Base-by-base conservation (phyloP, 176 grass and related monocot genomes). In the Puya raimondii region DNA sequence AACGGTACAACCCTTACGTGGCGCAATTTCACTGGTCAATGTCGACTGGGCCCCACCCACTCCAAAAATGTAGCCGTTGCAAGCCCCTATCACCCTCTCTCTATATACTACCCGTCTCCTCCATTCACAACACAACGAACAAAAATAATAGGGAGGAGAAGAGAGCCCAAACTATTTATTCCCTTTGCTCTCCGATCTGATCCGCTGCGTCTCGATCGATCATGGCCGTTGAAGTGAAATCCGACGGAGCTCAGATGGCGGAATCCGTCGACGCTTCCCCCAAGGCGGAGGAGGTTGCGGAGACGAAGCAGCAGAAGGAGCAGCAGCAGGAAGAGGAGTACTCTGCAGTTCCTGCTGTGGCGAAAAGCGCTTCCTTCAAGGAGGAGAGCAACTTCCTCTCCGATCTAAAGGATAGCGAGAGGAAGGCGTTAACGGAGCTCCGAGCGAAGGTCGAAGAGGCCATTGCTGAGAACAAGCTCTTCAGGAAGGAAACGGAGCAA, bases 301-400 rank as follows among this genome's bases (percentile, higher is more conserved):
- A 12, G 47, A 59, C 67, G 29, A 73, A 56, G 70, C 49, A 58
- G 71, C 47, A 52, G 16, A 63, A 79, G 22, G 70, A 79, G 79
- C 66, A 74, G 73, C 54, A 64, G 64, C 48, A 69, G 0, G 33
- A 70, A 0, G 78, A 82, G 79, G 54, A 2, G 23, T 78, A 33
- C 18, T 54, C 67, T 20, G 63, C 20, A 17, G 49, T 48, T 15
- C 74, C 78, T n/a, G 67, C 51, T 2, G 63, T 79, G 3, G 84
- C 87, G 42, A 91, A 90, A 73, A 83, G 79, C 65, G 42, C 51
- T 10, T 99, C 94, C 7, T 93, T 91, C 56, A 86, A 73, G 77
- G 94, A 99, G 78, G 94, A 99, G 80, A 99, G 94, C 78, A 99
- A 93, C 72, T 90, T 84, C 20, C 65, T 99, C 18, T 80, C 67